A percentile compares a stretch with the other conserved stretches of the same genome.
These are phyloP conservation scores for Euphorbia schlechtendalii DNA, from an alignment of 441 rosid species.

Conservation along the genomic window DNA sequence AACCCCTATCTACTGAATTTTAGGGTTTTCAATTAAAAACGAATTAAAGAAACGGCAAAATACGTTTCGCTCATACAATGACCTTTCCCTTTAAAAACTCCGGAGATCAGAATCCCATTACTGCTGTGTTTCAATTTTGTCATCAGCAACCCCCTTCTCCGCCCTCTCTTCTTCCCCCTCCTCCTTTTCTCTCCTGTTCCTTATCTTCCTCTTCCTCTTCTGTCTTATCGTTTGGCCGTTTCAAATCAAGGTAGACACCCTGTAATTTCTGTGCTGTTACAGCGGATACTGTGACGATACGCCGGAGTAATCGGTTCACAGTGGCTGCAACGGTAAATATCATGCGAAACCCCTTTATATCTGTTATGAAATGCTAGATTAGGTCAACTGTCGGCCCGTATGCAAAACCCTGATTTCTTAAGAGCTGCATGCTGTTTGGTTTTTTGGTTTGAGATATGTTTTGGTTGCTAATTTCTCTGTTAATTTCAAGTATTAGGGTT, in stretches of 20 bases:
- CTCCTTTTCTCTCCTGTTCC: not conserved
- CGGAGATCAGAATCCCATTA: constrained; percentile 2
- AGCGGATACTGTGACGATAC: not conserved
- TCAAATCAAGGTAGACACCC: not conserved
- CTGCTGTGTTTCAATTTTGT: not conserved
- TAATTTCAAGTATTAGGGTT: not conserved
- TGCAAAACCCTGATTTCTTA: not conserved
- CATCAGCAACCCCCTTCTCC: not conserved
- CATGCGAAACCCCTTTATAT: not conserved
- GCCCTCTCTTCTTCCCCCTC: not conserved
- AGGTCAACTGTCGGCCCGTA: not conserved
- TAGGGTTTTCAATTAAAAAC: not conserved
- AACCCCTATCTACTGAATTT: not conserved
- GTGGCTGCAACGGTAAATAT: not conserved
- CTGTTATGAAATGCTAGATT: not conserved
- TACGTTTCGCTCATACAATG: not conserved
- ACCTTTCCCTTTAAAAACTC: not conserved
- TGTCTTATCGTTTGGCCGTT: not conserved
- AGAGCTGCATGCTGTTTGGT: not conserved
- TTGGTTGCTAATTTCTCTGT: not conserved
- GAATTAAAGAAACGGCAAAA: not conserved
- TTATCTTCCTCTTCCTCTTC: not conserved
- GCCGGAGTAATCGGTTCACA: not conserved
- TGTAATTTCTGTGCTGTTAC: not conserved
- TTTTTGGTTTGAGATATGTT: not conserved